These are phyloP conservation scores for Bacidia gigantensis DNA, from an alignment of 495 filamentous ascomycete genomes.

Conservation along the genomic window DNA sequence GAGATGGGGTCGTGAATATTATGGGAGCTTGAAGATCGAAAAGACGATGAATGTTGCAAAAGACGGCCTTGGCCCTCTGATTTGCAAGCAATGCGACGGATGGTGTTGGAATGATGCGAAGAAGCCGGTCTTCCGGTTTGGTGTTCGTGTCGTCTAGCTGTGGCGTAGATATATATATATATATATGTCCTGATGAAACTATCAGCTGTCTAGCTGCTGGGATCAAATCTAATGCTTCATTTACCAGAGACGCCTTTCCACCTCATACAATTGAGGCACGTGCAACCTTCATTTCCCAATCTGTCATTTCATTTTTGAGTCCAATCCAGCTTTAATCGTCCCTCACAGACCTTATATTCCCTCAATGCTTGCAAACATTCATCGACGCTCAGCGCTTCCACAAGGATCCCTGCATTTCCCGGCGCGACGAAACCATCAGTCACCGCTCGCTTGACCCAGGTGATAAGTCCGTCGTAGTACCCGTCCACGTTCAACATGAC, in stretches of 20 bases:
- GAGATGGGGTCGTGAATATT: neutral
- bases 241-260: too few relatives aligned
- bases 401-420: constrained; percentile 58
- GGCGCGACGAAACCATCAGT: constrained; percentile 58
- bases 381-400: constrained; percentile 55
- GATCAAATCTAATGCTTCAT: too few relatives aligned
- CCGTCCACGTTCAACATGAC: constrained; percentile 75
- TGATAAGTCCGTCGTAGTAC: constrained; percentile 76
- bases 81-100: neutral
- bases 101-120: neutral
- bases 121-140: neutral
- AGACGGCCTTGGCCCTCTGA: neutral
- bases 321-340: constrained; percentile 55
- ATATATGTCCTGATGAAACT: too few relatives aligned
- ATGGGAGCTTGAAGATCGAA: neutral
- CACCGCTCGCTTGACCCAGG: constrained; percentile 72
- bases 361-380: constrained; percentile 56
- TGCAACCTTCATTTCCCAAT: too few relatives aligned
- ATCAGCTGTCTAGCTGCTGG: too few relatives aligned
- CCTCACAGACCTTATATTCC: constrained; percentile 61
- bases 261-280: too few relatives aligned
- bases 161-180: too few relatives aligned
- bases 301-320: neutral
- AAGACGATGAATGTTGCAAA: neutral
- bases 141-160: neutral